Percentiles rank a stretch among this genome's conserved stretches.
These are phyloP conservation scores for Fusarium ambrosium DNA, from an alignment of 2,329 filamentous ascomycete genomes.

Conservation along the genomic window DNA sequence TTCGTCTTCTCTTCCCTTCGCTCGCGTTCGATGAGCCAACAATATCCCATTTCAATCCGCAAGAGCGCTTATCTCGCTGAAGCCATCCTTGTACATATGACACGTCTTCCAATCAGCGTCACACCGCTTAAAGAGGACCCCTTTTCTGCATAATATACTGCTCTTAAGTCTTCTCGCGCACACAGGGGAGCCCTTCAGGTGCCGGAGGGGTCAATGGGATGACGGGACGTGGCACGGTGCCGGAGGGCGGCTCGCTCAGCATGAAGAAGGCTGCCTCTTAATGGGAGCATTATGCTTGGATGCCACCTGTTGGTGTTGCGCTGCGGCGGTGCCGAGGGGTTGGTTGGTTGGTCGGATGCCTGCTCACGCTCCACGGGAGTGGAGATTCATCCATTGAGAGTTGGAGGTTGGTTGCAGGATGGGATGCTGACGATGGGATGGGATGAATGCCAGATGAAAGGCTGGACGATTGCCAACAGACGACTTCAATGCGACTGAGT, in stretches of 20 bases:
- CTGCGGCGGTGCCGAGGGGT: constrained; percentile 8
- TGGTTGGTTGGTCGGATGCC: constrained; percentile 16
- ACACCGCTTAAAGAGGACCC: constrained; percentile 5
- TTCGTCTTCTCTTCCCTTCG: background rate
- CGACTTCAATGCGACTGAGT: background rate
- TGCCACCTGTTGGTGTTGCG: background rate
- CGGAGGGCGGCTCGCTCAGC: background rate
- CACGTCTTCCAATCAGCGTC: constrained; percentile 1
- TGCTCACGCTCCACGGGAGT: constrained; percentile 19
- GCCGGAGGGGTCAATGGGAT: constrained; percentile 20
- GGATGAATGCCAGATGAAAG: constrained; percentile 10
- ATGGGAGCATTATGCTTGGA: background rate
- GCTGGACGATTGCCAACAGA: constrained; percentile 1
- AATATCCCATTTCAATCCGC: background rate
- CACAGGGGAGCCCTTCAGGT: background rate
- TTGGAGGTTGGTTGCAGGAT: constrained; percentile 2
- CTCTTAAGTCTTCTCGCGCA: background rate
- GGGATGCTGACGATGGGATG: background rate
- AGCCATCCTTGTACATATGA: background rate
- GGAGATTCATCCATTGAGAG: constrained; percentile 3
- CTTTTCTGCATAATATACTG: constrained; percentile 1
- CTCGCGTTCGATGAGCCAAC: background rate
- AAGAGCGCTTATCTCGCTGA: constrained; percentile 1
- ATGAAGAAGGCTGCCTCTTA: background rate
- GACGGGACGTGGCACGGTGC: constrained; percentile 19